phyloP scores from a whole-genome alignment of 2,329 filamentous ascomycete genomes.

The Balansia obtecta region DNA sequence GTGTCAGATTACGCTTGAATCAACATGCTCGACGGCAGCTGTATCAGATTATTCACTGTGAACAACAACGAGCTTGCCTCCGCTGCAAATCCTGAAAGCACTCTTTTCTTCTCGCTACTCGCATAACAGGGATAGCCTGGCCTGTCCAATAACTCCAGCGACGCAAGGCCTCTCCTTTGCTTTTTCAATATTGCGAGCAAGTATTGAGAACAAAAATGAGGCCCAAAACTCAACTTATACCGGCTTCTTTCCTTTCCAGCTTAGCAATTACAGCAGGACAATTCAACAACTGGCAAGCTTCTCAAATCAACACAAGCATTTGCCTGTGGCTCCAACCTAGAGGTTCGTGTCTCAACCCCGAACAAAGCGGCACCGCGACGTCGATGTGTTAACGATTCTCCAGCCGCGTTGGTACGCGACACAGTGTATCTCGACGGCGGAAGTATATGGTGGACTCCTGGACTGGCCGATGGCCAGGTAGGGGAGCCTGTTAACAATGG shows the following conservation, averaged over 20 bases:
- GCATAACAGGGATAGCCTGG: neutral
- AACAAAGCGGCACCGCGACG: neutral
- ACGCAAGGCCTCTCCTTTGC: neutral
- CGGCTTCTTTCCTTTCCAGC: constrained; percentile 10
- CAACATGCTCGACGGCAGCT: neutral
- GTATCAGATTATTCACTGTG: neutral
- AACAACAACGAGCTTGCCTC: neutral
- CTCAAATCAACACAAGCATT: constrained; percentile 45
- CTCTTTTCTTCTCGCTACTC: neutral
- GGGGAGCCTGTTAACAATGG: constrained; percentile 23
- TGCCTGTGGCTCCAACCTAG: constrained; percentile 42
- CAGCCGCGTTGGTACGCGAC: constrained; percentile 46
- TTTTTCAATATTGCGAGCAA: neutral
- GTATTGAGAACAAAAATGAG: constrained; percentile 9
- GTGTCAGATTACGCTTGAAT: neutral
- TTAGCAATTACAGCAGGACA: constrained; percentile 22
- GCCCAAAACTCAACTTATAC: constrained; percentile 6
- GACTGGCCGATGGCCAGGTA: constrained; percentile 30
- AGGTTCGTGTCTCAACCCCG: constrained; percentile 17
- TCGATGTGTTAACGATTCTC: neutral
- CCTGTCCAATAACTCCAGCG: neutral
- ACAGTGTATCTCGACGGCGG: constrained; percentile 57
- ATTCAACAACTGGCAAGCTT: constrained; percentile 31
- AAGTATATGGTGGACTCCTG: constrained; percentile 37
- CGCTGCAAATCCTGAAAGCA: neutral